Base-by-base conservation (phyloP, 1,284 basidiomycete species). In the Heterobasidion parviporum region DNA sequence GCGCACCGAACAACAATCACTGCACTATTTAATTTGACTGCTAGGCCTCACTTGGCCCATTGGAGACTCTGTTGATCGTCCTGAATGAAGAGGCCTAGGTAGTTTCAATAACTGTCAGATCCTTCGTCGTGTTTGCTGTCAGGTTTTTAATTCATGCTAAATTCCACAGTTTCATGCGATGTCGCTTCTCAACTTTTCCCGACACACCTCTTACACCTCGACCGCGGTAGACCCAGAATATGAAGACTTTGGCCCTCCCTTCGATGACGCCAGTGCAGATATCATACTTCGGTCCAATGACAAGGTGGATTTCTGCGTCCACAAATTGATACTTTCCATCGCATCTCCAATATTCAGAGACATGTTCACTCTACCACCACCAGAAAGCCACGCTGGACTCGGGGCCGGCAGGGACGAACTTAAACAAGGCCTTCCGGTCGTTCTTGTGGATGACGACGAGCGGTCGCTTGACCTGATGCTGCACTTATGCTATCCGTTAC, bases 281-380 rank as follows among this genome's bases (percentile, higher is more conserved):
- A 57, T 72, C 35, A 62, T 70, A 50, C 59, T 75, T 3, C 68
- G 65, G 33, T 69, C 75, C 7, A 67, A 66, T 3, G 73, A 73
- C 58, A 58, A 64, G 12, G 59, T 70, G 16, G 63, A 69, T 41
- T 75, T 75, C 55, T 60, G 59, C 14, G 66, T 70, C 7, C 57
- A 70, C 54, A 67, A 66, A 15, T 58, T 61, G 33, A 57, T 75
- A 26, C 64, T 77, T 8, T 54, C 61, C 43, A 59, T 68, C 15
- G 61, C 71, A 7, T 73, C 73, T 2, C 62, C 69, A 1, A 62
- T 73, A 52, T 76, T 76, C 57, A 59, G 63, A 18, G 59, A 63
- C 9, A 72, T 75, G 72, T 68, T 75, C 54, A 14, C 53, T 16
- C 33, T 49, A 6, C n/a, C 34, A 8, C 53, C 32, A 18, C 6